Conservation (phyloP, 1,139 yeast species). For the Suhomyces yuchorum region DNA sequence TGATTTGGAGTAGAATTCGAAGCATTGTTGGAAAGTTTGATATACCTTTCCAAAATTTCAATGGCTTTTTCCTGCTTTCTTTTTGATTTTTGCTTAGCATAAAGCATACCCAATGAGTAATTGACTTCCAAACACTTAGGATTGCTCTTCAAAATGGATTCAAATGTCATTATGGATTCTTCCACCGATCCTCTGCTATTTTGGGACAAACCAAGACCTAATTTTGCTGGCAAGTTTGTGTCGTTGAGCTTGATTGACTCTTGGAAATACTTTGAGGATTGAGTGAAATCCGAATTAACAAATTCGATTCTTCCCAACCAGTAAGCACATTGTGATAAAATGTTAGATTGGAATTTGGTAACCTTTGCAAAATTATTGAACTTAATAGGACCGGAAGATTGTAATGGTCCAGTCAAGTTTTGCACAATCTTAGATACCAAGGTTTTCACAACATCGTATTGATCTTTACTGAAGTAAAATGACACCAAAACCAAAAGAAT, state of each 20-base stretch:
- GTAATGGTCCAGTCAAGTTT: conserved; percentile 34
- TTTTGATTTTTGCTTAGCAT: conserved; percentile 51
- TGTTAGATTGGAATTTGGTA: conserved; percentile 34
- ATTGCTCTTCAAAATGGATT: conserved; percentile 65
- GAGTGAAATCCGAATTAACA: conserved; percentile 56
- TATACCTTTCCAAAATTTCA: conserved; percentile 69
- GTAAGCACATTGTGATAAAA: conserved; percentile 76
- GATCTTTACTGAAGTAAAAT: conserved; percentile 63
- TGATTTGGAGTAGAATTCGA: conserved; percentile 33
- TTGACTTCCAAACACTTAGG: conserved; percentile 76
- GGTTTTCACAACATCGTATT: conserved; percentile 58
- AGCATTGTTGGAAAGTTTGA: conserved; percentile 54
- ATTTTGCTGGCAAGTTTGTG: conserved; percentile 63
- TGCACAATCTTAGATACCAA: conserved; percentile 55
- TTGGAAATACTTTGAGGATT: conserved; percentile 73
- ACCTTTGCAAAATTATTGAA: conserved; percentile 23
- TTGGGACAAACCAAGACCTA: conserved; percentile 89
- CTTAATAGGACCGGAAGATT: conserved; percentile 25
- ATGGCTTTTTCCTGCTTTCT: conserved; percentile 54
- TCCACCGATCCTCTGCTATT: conserved; percentile 71
- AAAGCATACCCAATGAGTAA: conserved; percentile 74
- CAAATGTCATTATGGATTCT: conserved; percentile 86
- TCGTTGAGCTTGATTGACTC: conserved; percentile 69
- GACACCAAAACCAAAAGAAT: conserved; percentile 48
- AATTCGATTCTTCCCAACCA: conserved; percentile 86